Evolutionary conservation across 768 basidiomycete genomes (phyloP).

Genomic region (Erythrobasidium yunnanense): DNA sequence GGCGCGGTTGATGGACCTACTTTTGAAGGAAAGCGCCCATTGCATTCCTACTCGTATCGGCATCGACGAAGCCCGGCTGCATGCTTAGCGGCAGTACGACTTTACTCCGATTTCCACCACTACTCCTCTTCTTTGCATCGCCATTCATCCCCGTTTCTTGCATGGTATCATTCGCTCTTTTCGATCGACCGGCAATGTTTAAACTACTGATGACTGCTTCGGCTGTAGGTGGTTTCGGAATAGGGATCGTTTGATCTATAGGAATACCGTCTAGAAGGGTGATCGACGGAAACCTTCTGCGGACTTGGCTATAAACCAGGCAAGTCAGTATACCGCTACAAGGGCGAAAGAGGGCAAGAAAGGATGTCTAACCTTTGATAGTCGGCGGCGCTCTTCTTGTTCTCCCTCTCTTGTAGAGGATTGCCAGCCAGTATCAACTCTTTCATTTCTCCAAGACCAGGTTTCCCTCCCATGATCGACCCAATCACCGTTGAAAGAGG

Average conservation of each 20-base stretch:
- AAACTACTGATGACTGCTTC: constrained; percentile 47
- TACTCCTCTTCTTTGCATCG: constrained; percentile 28
- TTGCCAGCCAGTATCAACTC: constrained; percentile 67
- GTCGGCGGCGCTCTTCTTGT: constrained; percentile 50
- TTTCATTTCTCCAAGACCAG: constrained; percentile 38
- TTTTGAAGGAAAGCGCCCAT: constrained; percentile 68
- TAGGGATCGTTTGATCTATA: constrained; percentile 44
- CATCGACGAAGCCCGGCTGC: constrained; percentile 42
- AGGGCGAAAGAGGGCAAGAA: not conserved
- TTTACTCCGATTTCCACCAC: not conserved
- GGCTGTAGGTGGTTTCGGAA: constrained; percentile 54
- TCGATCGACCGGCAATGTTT: constrained; percentile 42
- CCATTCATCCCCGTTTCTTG: no score
- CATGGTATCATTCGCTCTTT: constrained; percentile 47
- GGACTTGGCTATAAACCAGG: constrained; percentile 55
- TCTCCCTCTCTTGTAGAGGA: constrained; percentile 58
- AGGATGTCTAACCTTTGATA: constrained; percentile 53
- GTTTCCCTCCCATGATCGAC: constrained; percentile 28
- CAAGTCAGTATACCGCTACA: no score
- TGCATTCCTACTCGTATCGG: constrained; percentile 58
- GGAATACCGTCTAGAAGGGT: constrained; percentile 74
- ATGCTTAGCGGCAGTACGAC: constrained; percentile 70
- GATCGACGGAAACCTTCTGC: constrained; percentile 66
- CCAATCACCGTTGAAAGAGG: constrained; percentile 34
- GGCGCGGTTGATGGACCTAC: constrained; percentile 45